Conservation (phyloP, 495 filamentous ascomycete species). For the Talaromyces thailandensis region DNA sequence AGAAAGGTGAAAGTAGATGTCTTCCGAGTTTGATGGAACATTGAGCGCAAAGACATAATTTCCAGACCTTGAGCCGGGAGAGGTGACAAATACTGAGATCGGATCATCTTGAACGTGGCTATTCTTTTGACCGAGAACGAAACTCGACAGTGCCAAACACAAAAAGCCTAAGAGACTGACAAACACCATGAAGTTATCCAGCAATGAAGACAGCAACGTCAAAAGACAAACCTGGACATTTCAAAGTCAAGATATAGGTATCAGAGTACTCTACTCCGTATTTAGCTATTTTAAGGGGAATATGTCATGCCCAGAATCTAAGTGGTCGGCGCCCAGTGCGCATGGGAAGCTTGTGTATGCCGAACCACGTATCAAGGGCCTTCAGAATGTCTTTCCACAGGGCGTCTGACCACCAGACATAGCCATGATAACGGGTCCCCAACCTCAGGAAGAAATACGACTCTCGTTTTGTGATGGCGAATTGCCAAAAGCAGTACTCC, state of each 20-base stretch:
- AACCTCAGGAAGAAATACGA: neutral
- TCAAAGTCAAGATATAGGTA: neutral
- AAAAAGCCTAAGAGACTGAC: neutral
- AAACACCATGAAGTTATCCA: neutral
- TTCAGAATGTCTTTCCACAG: neutral
- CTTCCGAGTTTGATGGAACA: constrained; percentile 26
- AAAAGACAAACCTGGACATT: neutral
- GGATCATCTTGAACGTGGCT: neutral
- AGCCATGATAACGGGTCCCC: neutral
- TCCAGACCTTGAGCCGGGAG: neutral
- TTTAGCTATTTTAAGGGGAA: neutral
- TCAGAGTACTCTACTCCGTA: neutral
- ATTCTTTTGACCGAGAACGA: neutral
- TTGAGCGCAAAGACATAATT: constrained; percentile 39
- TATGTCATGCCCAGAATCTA: neutral
- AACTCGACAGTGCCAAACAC: neutral
- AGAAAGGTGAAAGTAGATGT: constrained; percentile 41
- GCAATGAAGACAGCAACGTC: neutral
- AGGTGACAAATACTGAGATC: neutral
- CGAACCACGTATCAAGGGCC: neutral
- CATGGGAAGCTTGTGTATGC: neutral
- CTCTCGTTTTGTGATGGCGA: neutral
- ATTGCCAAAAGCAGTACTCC: too few relatives aligned
- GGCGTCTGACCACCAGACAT: neutral
- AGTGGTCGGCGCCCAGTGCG: neutral